A percentile compares a stretch with the other conserved stretches of the same genome.
Conservation (phyloP, 768 basidiomycete genomes). For the Sporobolomyces phaffii region DNA sequence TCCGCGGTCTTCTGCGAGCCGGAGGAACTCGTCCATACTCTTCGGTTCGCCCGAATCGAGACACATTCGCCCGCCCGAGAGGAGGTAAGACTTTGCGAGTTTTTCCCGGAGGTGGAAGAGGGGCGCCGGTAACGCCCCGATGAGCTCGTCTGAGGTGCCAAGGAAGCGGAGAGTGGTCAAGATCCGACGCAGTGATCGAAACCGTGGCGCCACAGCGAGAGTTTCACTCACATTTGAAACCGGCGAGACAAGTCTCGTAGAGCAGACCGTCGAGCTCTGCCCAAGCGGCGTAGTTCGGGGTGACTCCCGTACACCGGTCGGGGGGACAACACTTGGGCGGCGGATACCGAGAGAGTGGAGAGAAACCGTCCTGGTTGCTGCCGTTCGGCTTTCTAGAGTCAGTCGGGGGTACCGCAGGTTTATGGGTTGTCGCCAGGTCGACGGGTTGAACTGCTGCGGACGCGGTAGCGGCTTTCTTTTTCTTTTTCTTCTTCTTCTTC, state of each 20-base stretch:
- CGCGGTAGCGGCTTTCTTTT: conserved; percentile 8
- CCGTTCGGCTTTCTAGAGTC: no score
- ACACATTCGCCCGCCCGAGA: conserved; percentile 31
- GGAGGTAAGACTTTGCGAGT: conserved; percentile 31
- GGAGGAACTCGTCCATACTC: conserved; percentile 30
- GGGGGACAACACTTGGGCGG: conserved; percentile 35
- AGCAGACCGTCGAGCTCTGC: conserved; percentile 30
- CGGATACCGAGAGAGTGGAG: conserved; percentile 17
- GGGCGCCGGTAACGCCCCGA: conserved; percentile 25
- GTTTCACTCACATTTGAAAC: conserved; percentile 35
- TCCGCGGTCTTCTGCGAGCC: conserved; percentile 16
- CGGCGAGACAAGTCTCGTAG: conserved; percentile 31
- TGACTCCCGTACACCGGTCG: conserved; percentile 26
- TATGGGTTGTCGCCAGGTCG: no score
- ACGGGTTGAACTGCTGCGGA: not conserved
- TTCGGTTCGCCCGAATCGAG: conserved; percentile 23
- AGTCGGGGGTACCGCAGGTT: no score
- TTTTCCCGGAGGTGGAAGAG: conserved; percentile 28
- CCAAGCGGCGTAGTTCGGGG: conserved; percentile 12
- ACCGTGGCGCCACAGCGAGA: no score
- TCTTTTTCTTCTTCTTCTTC: conserved; percentile 26
- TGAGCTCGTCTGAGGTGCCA: conserved; percentile 25
- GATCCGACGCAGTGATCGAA: no score
- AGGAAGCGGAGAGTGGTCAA: no score
- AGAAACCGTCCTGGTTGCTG: not conserved